Conservation (phyloP, 2,329 filamentous ascomycete species). For the Emmonsiellopsis sp. region DNA sequence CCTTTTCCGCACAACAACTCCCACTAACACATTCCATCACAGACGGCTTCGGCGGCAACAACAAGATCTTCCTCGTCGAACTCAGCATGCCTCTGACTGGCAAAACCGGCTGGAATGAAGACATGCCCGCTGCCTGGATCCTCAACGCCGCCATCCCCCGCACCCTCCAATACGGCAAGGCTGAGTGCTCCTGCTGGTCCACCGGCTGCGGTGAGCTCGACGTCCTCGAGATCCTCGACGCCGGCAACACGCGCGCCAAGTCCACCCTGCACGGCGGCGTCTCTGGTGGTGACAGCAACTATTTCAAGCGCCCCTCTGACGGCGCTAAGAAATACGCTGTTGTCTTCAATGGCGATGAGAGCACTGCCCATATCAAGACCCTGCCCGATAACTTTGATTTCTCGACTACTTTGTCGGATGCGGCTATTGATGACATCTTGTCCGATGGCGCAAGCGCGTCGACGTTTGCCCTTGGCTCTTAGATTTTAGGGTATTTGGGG, state of each 20-base stretch:
- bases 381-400: conserved; percentile 29
- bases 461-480: conserved; percentile 7
- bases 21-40: neutral
- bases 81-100: conserved; percentile 61
- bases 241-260: conserved; percentile 58
- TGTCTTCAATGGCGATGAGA: conserved; percentile 46
- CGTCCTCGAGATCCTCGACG: conserved; percentile 59
- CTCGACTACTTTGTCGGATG: conserved; percentile 3
- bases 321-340: conserved; percentile 55
- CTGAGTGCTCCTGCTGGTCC: conserved; percentile 61
- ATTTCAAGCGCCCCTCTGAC: conserved; percentile 56
- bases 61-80: conserved; percentile 65
- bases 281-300: conserved; percentile 59
- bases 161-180: conserved; percentile 56
- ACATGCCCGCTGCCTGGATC: conserved; percentile 69
- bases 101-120: conserved; percentile 40
- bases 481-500: neutral
- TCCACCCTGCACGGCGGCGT: conserved; percentile 54
- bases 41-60: conserved; percentile 58
- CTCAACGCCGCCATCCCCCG: conserved; percentile 65
- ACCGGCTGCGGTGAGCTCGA: conserved; percentile 66
- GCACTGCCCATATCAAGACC: conserved; percentile 48
- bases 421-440: neutral
- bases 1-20: neutral
- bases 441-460: conserved; percentile 4